phyloP scores from a whole-genome alignment of 306 rosid genomes.

The Adenanthera pavonina region DNA sequence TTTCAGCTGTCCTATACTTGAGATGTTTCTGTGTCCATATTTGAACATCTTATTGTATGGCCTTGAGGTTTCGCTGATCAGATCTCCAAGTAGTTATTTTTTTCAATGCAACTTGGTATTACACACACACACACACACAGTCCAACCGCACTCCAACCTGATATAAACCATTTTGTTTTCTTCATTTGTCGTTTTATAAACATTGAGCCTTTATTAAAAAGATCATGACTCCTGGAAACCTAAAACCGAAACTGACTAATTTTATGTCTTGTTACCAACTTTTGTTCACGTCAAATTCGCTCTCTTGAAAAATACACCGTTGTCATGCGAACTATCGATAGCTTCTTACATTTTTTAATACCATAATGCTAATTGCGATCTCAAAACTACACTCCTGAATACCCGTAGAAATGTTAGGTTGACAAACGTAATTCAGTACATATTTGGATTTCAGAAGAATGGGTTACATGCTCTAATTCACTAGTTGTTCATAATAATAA shows the following conservation, averaged over 20 bases:
- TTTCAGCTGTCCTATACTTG: constrained; percentile 38
- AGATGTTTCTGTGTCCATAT: constrained; percentile 35
- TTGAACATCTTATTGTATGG: neutral
- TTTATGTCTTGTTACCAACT: neutral
- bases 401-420: neutral
- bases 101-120: constrained; percentile 10
- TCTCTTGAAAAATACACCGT: neutral
- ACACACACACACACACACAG: neutral
- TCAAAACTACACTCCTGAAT: neutral
- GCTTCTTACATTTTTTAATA: neutral
- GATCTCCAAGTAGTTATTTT: constrained; percentile 37
- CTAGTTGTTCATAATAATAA: neutral
- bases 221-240: constrained; percentile 16
- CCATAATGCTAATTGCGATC: neutral
- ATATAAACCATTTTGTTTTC: neutral
- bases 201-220: neutral
- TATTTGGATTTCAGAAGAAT: neutral
- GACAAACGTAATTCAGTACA: neutral
- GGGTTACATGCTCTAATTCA: neutral
- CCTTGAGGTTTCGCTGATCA: constrained; percentile 12
- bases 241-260: constrained; percentile 10
- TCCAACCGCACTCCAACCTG: neutral
- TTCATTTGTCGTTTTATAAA: constrained; percentile 10
- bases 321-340: neutral
- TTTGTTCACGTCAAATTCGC: neutral